Evolutionary conservation across 1,284 basidiomycete genomes (phyloP), one percentile per base, ranked within the genome.

Genomic region (Irpex rosettiformis): DNA sequence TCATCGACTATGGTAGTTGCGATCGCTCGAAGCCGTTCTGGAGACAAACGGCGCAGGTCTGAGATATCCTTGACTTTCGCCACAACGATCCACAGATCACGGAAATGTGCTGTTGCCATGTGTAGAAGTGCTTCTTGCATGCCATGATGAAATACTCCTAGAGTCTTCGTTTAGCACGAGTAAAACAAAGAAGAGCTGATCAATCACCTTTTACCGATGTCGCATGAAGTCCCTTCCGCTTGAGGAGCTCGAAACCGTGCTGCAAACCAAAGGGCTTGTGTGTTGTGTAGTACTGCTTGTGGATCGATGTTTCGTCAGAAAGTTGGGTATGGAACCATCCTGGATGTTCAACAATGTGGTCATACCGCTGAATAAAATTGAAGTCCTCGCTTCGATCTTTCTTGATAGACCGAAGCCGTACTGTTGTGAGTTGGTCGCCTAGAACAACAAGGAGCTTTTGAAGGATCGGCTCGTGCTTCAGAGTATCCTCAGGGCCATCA

Each of bases 291-390:
- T 66, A 64, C 45, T 68, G 64, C 3, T 47, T 40, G 53, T 68
- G 65, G 1, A 68, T 51, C 1, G 66, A 65, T 16, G 62, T 10
- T 24, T 18, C 24, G 5, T 18, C 24, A n/a, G 45, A 5, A n/a
- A 24, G 24, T 8, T 18, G 18, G 8, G 45, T 8, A 8, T 47
- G 75, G 11, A 77, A 65, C 72, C 73, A 76, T 3, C 75, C 74
- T 42, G 70, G 72, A 1, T 64, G 40, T 1, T 63, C 56, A 1
- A 71, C 37, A 7, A 69, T 30, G 30, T 61, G 72, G 43, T 75
- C 73, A n/a, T 73, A 47, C 2, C 68, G 65, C 4, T 76, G 73
- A 54, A 66, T 70, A 0, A 69, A 67, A 55, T 75, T 77, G 37
- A 60, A 45, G 54, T 77, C 74, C 10, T 75, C 68, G 2, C 63